These are phyloP conservation scores for Uronychia binucleata DNA, from an alignment of 73 alveolate species.

Conservation along the genomic window DNA sequence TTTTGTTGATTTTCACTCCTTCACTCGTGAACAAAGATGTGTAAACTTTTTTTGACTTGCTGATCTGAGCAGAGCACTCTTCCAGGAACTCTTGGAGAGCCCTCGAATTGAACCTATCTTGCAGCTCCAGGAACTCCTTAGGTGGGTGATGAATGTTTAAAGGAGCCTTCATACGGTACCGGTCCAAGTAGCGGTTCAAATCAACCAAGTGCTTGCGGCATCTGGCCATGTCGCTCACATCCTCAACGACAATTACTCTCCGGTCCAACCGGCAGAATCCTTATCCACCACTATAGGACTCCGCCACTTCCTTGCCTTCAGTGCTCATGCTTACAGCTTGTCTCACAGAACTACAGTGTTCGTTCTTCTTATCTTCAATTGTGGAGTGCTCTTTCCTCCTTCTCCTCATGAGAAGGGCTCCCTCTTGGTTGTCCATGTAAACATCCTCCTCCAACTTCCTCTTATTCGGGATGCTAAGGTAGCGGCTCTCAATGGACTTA, in stretches of 20 bases:
- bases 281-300: too few species aligned
- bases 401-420: too few species aligned
- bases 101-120: conserved; percentile 24
- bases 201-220: conserved; percentile 8
- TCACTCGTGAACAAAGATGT: not conserved
- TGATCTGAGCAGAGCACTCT: not conserved
- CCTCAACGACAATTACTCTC: conserved; percentile 22
- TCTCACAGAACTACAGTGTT: too few species aligned
- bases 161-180: conserved; percentile 35
- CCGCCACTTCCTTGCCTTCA: not conserved
- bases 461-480: too few species aligned
- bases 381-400: too few species aligned
- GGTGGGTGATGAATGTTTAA: conserved; percentile 20
- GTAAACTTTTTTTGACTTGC: not conserved
- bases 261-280: too few species aligned
- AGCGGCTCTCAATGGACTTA: too few species aligned
- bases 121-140: conserved; percentile 15
- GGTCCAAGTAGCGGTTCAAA: conserved; percentile 7
- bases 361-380: too few species aligned
- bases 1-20: not conserved
- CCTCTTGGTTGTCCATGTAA: too few species aligned
- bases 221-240: conserved; percentile 10
- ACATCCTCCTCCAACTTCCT: too few species aligned
- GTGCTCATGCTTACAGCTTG: too few species aligned
- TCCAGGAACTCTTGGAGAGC: conserved; percentile 43